Evolutionary conservation across 2,329 filamentous ascomycete species (phyloP).

Genomic region (Blastomyces parvus): DNA sequence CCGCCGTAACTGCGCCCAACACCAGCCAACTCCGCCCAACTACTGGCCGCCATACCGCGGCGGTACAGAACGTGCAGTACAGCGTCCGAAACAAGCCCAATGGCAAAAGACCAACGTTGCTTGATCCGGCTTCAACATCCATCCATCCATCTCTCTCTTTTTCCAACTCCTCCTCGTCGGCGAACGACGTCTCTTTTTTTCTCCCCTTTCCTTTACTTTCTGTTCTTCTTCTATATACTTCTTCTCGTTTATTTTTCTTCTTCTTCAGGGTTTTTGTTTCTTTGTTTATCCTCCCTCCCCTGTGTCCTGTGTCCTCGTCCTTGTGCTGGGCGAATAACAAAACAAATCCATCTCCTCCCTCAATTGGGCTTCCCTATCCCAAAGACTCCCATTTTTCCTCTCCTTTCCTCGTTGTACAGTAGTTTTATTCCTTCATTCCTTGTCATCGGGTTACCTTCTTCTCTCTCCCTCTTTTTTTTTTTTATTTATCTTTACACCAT

Average conservation of each 20-base stretch:
- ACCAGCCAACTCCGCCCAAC: too few species aligned
- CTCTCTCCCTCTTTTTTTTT: not conserved
- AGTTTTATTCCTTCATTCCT: not conserved
- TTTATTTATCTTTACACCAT: constrained; percentile 9
- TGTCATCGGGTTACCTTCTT: not conserved
- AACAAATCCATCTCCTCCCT: not conserved
- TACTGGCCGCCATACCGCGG: not conserved
- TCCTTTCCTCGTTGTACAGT: constrained; percentile 4
- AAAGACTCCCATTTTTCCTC: constrained; percentile 1
- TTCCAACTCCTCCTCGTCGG: not conserved
- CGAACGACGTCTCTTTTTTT: not conserved
- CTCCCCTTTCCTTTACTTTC: not conserved
- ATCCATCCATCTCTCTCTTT: not conserved
- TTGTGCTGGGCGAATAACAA: constrained; percentile 9
- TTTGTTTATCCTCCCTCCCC: not conserved
- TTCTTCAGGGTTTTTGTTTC: not conserved
- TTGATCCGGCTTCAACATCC: not conserved
- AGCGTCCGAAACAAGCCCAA: not conserved
- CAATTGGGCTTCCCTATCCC: constrained; percentile 5
- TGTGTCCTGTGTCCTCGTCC: constrained; percentile 10
- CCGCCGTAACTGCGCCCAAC: too few species aligned
- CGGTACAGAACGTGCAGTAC: not conserved
- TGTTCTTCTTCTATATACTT: not conserved
- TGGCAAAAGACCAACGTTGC: not conserved
- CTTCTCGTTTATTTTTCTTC: not conserved